Percentiles rank a stretch among this genome's conserved stretches.
phyloP scores from a whole-genome alignment of 192 early-diverging fungal genomes.

The Lunasporangiospora selenospora region DNA sequence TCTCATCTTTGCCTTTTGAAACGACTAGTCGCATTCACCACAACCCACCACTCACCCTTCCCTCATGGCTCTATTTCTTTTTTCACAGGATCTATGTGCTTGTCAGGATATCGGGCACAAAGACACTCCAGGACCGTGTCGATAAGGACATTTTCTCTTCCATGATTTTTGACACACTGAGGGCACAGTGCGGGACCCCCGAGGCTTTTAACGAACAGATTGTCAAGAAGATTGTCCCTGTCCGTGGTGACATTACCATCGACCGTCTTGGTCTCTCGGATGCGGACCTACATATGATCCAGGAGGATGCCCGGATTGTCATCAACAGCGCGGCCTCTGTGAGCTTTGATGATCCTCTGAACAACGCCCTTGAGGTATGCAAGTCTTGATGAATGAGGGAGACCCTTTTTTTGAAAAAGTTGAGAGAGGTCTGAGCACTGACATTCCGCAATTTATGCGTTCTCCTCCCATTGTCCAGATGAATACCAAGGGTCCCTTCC shows the following conservation, averaged over 20 bases:
- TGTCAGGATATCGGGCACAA: conserved; percentile 34
- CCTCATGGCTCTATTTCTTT: not conserved
- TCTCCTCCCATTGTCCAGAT: conserved; percentile 18
- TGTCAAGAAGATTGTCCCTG: conserved; percentile 49
- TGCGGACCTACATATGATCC: conserved; percentile 41
- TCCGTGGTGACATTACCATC: conserved; percentile 49
- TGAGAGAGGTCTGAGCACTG: too few relatives aligned
- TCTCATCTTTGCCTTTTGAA: not conserved
- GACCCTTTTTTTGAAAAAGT: too few relatives aligned
- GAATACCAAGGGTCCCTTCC: conserved; percentile 36
- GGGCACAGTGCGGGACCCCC: conserved; percentile 25
- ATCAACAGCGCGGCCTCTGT: conserved; percentile 58
- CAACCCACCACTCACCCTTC: not conserved
- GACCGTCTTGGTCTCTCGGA: conserved; percentile 48
- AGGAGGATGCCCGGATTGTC: conserved; percentile 49
- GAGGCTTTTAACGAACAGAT: conserved; percentile 45
- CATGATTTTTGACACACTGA: conserved; percentile 51
- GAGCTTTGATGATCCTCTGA: conserved; percentile 51
- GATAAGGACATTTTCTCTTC: conserved; percentile 34
- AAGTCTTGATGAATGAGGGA: too few relatives aligned
- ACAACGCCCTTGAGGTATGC: conserved; percentile 58
- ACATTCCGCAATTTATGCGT: too few relatives aligned
- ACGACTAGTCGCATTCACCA: not conserved
- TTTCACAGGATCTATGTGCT: conserved; percentile 30
- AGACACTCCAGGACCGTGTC: conserved; percentile 34